A percentile compares a stretch with the other conserved stretches of the same genome.
phyloP scores from a whole-genome alignment of 768 basidiomycete genomes.

The Kwoniella botswanensis region DNA sequence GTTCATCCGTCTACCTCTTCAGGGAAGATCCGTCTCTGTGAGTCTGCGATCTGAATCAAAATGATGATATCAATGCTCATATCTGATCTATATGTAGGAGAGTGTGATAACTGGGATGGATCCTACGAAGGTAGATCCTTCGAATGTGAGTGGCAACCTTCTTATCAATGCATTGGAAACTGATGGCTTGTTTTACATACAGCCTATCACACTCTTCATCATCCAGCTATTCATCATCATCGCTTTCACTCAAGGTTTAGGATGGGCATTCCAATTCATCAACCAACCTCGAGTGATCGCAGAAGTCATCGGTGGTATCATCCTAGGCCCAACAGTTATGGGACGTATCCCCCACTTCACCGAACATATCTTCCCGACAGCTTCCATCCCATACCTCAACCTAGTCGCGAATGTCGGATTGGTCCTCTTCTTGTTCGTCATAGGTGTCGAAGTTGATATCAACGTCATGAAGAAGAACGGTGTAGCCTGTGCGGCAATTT shows the following conservation, averaged over 20 bases:
- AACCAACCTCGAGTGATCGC: conserved; percentile 92
- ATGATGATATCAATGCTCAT: background rate
- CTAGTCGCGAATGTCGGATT: conserved; percentile 73
- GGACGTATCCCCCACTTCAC: conserved; percentile 82
- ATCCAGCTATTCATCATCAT: conserved; percentile 74
- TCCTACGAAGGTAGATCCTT: conserved; percentile 67
- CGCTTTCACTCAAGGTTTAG: conserved; percentile 74
- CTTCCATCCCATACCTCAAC: conserved; percentile 69
- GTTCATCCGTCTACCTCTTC: conserved; percentile 5
- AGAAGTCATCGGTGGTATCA: conserved; percentile 86
- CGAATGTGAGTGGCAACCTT: conserved; percentile 73
- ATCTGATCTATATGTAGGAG: conserved; percentile 23
- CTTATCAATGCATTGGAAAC: background rate
- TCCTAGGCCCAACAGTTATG: conserved; percentile 78
- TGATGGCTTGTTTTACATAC: conserved; percentile 1
- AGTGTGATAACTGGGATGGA: conserved; percentile 73
- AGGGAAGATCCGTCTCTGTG: conserved; percentile 21
- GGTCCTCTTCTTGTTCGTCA: conserved; percentile 70
- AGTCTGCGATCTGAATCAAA: background rate
- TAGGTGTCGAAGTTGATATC: conserved; percentile 82
- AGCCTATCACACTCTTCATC: conserved; percentile 58
- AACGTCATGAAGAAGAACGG: conserved; percentile 71
- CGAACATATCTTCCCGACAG: conserved; percentile 75
- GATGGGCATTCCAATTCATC: conserved; percentile 68
- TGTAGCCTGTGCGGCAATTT: conserved; percentile 66